Evolutionary conservation across 2,329 filamentous ascomycete genomes (phyloP), one percentile per base, ranked within the genome.

Genomic region (Arachnomyces sp.): DNA sequence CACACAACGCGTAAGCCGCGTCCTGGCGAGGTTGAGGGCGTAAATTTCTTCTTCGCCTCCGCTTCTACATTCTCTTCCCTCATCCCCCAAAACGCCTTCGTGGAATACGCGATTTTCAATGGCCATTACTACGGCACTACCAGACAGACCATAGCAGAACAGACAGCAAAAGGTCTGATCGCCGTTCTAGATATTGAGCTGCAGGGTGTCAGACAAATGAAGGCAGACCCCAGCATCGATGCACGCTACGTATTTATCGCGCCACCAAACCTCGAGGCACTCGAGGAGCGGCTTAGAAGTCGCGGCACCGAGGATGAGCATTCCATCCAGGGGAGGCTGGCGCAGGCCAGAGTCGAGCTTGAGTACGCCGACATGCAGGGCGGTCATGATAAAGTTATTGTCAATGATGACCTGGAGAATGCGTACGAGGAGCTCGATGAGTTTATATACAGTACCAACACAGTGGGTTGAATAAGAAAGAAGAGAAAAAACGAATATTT

Each of bases 121-220:
- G 78, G 77, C 43, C 90, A 93, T 66, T 69, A 78, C 52, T 93
- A 93, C 65, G 86, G 86, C 43, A 92, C 86, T 3, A 84, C 78
- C 60, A 80, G 85, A 60, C 33, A 38, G 39, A 48, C 52, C 12
- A 48, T 54, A 9, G 14, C 28, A 3, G 48, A 53, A 4, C 42
- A 48, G 29, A 33, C n/a, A 5, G 33, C 21, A 9, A 50, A 46
- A 29, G 49, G 46, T 13, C 72, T 73, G 54, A 73, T 85, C 21
- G 86, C 86, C 45, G 77, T 94, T 35, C 68, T 95, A 50, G 87
- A 94, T 62, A 95, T 94, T 57, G 87, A 94, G 73, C 92, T 94
- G 83, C 43, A 77, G 71, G 87, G 87, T 47, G 85, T 93, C 44
- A 93, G 92, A 69, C 86, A 93, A 65, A 82, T 94, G 56, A 84